phyloP scores from a whole-genome alignment of 2,329 filamentous ascomycete species.

The Cadophora sp. region DNA sequence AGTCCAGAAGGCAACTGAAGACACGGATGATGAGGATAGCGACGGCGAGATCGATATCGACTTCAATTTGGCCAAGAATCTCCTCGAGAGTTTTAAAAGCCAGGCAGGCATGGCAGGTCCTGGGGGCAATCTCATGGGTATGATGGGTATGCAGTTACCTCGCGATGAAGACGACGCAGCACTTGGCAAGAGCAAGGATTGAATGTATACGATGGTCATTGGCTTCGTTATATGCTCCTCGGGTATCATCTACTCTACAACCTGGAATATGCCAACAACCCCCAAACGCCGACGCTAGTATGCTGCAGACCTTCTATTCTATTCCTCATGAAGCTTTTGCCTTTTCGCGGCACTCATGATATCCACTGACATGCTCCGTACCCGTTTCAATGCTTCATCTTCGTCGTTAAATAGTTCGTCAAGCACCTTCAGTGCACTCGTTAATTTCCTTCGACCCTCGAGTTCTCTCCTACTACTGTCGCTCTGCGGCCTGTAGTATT shows the following conservation, averaged over 20 bases:
- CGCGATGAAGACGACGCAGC: constrained; percentile 70
- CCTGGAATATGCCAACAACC: constrained; percentile 9
- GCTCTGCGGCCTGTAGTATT: constrained; percentile 59
- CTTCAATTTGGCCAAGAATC: constrained; percentile 86
- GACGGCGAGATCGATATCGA: constrained; percentile 76
- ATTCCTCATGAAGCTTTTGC: constrained; percentile 28
- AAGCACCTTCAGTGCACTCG: constrained; percentile 54
- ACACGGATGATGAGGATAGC: constrained; percentile 53
- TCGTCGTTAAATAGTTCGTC: constrained; percentile 44
- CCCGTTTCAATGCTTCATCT: constrained; percentile 36
- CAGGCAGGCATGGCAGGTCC: constrained; percentile 88
- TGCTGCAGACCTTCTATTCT: constrained; percentile 21
- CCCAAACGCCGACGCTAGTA: constrained; percentile 34
- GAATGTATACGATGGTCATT: constrained; percentile 21
- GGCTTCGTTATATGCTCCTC: constrained; percentile 25
- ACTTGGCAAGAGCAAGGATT: constrained; percentile 21
- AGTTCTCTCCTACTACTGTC: constrained; percentile 60
- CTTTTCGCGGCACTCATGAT: constrained; percentile 34
- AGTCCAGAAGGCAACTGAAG: constrained; percentile 27
- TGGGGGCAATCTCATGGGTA: constrained; percentile 82
- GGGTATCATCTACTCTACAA: constrained; percentile 31
- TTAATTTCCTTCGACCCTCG: constrained; percentile 58
- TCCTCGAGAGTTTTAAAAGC: constrained; percentile 91
- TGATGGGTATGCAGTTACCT: constrained; percentile 85
- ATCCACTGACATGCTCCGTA: constrained; percentile 33